Percentiles rank a stretch among this genome's conserved stretches.
Evolutionary conservation across 73 alveolate genomes (phyloP).

Genomic region (Paramecium octaurelia): DNA sequence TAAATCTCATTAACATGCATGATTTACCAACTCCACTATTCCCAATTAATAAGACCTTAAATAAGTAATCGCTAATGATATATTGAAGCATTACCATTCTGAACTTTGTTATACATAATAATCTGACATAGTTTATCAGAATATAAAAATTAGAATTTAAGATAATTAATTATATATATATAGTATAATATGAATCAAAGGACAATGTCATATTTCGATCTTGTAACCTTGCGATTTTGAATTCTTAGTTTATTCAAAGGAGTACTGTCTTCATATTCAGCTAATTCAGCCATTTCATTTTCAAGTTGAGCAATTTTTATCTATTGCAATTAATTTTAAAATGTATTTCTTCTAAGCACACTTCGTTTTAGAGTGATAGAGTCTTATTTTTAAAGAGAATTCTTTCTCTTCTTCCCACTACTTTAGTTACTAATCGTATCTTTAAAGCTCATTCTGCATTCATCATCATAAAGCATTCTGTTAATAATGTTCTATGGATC

Average conservation of each 20-base stretch:
- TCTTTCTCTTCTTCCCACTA: constrained; percentile 13
- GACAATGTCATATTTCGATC: not conserved
- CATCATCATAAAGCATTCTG: constrained; percentile 44
- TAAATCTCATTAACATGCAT: constrained; percentile 68
- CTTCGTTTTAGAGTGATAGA: not conserved
- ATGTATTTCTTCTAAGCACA: not conserved
- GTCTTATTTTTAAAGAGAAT: not conserved
- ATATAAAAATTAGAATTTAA: not conserved
- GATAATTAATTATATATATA: not conserved
- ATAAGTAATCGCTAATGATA: constrained; percentile 65
- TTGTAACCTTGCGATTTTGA: constrained; percentile 10
- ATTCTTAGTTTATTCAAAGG: not conserved
- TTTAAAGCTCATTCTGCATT: constrained; percentile 8
- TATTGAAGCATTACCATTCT: not conserved
- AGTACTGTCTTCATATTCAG: constrained; percentile 49
- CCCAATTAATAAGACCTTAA: constrained; percentile 78
- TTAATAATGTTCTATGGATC: not conserved
- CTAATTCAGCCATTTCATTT: constrained; percentile 43
- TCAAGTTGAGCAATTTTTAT: constrained; percentile 21
- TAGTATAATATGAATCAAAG: not conserved
- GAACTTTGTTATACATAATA: constrained; percentile 5
- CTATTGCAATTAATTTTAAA: not conserved
- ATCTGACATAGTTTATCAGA: constrained; percentile 36
- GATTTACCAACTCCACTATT: constrained; percentile 79
- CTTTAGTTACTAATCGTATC: constrained; percentile 16